Evolutionary conservation across 2,329 filamentous ascomycete genomes (phyloP), one percentile per base, ranked within the genome.

Genomic region (Pseudogymnoascus sp.): DNA sequence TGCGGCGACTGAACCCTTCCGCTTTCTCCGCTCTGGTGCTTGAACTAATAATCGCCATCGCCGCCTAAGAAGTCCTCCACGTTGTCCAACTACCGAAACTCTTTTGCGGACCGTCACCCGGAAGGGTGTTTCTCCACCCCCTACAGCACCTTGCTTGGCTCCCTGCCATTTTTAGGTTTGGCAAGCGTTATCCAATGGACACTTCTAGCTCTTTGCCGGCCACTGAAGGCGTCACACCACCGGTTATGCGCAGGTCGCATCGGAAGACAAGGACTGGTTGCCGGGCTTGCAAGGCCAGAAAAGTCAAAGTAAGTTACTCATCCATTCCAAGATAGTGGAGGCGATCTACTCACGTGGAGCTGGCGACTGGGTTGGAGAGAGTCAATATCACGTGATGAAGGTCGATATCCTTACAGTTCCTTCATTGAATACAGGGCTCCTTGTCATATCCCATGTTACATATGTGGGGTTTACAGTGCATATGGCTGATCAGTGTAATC

Each of bases 211-310:
- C 41, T 28, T 14, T 50, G n/a, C 25, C 43, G 8, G 8, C 2
- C 14, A 28, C 22, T 3, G 22, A 30, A 6, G 43, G 14, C 4
- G 43, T 9, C 22, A 25, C n/a, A 12, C 22, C 43, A 12, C 25
- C 25, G 14, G 25, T 9, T n/a, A 50, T 50, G 43, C 61, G 68
- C 16, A 69, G 67, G 61, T 64, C 66, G 2, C 68, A 69, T 61
- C 66, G 68, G 11, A 76, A 76, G 68, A 74, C 73, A 36, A 69
- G 74, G 57, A 76, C 73, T 1, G 75, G 74, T 1, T 77, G 75
- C 62, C 62, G 69, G 28, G 73, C 68, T 1, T 77, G 75, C 63
- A 77, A 77, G 62, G 60, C 66, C 7, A 70, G 75, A 33, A 77
- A 77, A 66, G 74, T 77, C 57, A 77, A 77, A 71, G 74, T 74